A percentile compares a stretch with the other conserved stretches of the same genome.
Evolutionary conservation across 192 early-diverging fungal genomes (phyloP).

Genomic region (Coemansia sp.): DNA sequence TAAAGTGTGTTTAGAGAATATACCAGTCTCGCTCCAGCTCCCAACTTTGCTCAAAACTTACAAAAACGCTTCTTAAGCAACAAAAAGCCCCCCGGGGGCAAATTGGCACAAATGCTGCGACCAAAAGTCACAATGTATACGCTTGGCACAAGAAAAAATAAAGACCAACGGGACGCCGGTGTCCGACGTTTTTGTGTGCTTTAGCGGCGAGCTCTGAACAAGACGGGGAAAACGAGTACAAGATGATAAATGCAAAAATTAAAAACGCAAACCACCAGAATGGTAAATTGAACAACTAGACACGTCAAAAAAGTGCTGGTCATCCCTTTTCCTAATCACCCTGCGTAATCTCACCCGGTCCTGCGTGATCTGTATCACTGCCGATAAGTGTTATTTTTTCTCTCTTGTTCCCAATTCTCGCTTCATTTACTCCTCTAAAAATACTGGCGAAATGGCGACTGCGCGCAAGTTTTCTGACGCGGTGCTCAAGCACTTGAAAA

Average conservation of each 20-base stretch:
- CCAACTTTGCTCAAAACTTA: too few species aligned
- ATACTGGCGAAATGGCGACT: constrained; percentile 34
- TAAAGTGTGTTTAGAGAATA: too few species aligned
- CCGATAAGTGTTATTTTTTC: not conserved
- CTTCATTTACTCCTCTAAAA: not conserved
- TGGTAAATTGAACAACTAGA: not conserved
- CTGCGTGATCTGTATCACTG: constrained; percentile 1
- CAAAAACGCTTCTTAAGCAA: not conserved
- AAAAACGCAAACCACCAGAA: not conserved
- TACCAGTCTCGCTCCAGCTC: too few species aligned
- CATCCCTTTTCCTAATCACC: not conserved
- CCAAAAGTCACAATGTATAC: not conserved
- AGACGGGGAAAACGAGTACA: not conserved
- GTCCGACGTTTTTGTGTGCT: constrained; percentile 1
- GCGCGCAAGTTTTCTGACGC: constrained; percentile 34
- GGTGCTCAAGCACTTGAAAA: constrained; percentile 30
- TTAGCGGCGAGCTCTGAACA: too few species aligned
- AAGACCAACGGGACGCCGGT: not conserved
- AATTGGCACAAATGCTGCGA: not conserved
- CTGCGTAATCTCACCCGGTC: not conserved
- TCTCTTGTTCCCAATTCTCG: constrained; percentile 1
- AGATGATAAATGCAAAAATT: constrained; percentile 9
- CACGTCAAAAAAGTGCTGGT: not conserved
- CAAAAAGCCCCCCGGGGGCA: not conserved
- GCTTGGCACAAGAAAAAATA: not conserved